Evolutionary conservation across 148 eudicot species (phyloP), one percentile per base, ranked within the genome.

Genomic region (Persicaria maculosa): DNA sequence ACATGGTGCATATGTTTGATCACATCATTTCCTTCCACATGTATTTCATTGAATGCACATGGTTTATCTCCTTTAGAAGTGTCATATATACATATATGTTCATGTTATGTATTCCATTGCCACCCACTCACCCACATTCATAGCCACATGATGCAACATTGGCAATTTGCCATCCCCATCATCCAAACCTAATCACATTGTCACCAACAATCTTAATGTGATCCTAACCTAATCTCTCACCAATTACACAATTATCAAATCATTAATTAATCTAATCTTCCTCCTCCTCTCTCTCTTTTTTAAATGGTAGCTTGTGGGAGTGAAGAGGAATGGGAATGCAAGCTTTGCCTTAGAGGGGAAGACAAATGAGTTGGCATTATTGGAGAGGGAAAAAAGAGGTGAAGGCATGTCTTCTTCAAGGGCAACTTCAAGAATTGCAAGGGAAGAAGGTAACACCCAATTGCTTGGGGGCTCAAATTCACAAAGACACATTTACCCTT

Each of bases 271-370:
- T 9, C 25, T 55, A 68, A 78, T 79, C 61, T 31, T 31, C 40
- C 40, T 31, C 40, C 40, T 31, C 61, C 15, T 82, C 55, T n/a
- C 47, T 47, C 40, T 68, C 31, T 44, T 64, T 58, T 47, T 76
- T 79, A 31, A 47, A 50, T 68, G 72, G 68, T 86, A 94, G 98
- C 87, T 91, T 86, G 88, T 85, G 79, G 97, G 93, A 72, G 89
- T 92, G 80, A 91, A 84, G 88, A 85, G 82, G 72, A 90, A 85
- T 75, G 98, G 98, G 53, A 81, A 90, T 85, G 86, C 97, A 79
- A 90, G 86, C 72, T 88, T 91, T 87, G 74, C 47, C 72, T 77
- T 91, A 78, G 97, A 91, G 36, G 86, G 76, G 44, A 88, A 82
- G 82, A 76, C 44, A 25, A 46, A 76, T 79, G 84, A 83, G 68